phyloP scores from a whole-genome alignment of 495 filamentous ascomycete species.

The Penicillium herquei region DNA sequence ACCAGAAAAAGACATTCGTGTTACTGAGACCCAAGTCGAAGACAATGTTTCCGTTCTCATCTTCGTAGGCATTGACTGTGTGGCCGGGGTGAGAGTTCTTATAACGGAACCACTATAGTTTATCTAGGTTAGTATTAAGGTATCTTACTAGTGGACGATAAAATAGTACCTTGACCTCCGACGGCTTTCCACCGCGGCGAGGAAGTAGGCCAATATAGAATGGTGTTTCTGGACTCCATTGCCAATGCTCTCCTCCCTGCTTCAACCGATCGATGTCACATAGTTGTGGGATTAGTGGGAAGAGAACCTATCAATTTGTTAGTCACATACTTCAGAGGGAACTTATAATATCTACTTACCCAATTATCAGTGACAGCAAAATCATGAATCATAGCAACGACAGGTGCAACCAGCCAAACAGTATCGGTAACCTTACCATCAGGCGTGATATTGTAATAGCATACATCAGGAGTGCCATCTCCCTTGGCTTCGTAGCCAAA shows the following conservation, averaged over 20 bases:
- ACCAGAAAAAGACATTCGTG: slow-evolving; percentile 58
- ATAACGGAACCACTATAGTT: slow-evolving; percentile 16
- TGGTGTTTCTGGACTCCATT: slow-evolving; percentile 53
- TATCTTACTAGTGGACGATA: not conserved
- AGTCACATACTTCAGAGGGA: not conserved
- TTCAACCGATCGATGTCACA: slow-evolving; percentile 51
- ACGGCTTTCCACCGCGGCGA: slow-evolving; percentile 42
- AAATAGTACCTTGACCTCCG: slow-evolving; percentile 44
- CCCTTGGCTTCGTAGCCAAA: slow-evolving; percentile 55
- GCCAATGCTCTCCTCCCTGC: slow-evolving; percentile 54
- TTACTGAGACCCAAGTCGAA: slow-evolving; percentile 56
- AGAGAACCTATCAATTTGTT: slow-evolving; percentile 29
- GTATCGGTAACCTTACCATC: slow-evolving; percentile 45
- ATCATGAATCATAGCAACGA: slow-evolving; percentile 58
- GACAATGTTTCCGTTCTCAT: slow-evolving; percentile 45
- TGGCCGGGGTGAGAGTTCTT: slow-evolving; percentile 45
- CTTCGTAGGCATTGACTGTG: slow-evolving; percentile 50
- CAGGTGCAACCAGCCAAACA: slow-evolving; percentile 50
- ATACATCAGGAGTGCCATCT: slow-evolving; percentile 47
- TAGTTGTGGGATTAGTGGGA: slow-evolving; percentile 52
- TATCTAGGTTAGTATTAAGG: too few species aligned
- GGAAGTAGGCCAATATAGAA: slow-evolving; percentile 52
- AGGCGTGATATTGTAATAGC: slow-evolving; percentile 42
- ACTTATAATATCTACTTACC: slow-evolving; percentile 3
- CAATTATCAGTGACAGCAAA: slow-evolving; percentile 52